phyloP scores from a whole-genome alignment of 2,329 filamentous ascomycete genomes.

The Neospermospora avenae region DNA sequence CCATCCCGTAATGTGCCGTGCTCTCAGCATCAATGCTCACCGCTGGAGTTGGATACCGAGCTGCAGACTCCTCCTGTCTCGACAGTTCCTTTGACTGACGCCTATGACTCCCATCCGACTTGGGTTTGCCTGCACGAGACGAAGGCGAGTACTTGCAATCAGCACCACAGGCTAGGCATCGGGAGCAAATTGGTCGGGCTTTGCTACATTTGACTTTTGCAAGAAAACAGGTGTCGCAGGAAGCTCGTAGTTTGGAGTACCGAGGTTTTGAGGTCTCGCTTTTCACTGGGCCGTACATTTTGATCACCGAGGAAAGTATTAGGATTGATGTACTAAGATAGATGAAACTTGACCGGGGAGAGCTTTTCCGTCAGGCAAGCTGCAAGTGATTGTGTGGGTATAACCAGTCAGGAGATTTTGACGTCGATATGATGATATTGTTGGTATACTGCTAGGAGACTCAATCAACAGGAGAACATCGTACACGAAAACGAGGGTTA shows the following conservation, averaged over 20 bases:
- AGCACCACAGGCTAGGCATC: conserved; percentile 48
- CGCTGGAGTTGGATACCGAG: conserved; percentile 3
- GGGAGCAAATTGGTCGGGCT: conserved; percentile 49
- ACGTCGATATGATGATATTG: no score
- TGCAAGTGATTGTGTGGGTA: neutral
- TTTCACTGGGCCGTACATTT: conserved; percentile 7
- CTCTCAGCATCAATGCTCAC: conserved; percentile 12
- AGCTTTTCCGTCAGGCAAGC: neutral
- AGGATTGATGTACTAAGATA: neutral
- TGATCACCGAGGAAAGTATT: neutral
- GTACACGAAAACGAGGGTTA: no score
- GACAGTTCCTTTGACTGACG: conserved; percentile 5
- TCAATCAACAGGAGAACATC: no score
- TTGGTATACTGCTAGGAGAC: no score
- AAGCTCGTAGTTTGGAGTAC: conserved; percentile 44
- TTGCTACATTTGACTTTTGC: conserved; percentile 57
- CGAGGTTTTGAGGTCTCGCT: conserved; percentile 27
- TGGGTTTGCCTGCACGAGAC: conserved; percentile 48
- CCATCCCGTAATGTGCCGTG: conserved; percentile 13
- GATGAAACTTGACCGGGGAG: neutral
- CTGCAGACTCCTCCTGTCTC: conserved; percentile 10
- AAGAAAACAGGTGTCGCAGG: conserved; percentile 53
- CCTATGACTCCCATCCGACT: conserved; percentile 34
- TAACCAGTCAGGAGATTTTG: no score
- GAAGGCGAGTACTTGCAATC: conserved; percentile 53